Base-by-base conservation (phyloP, 1,284 basidiomycete species). In the Ustilago esculenta region DNA sequence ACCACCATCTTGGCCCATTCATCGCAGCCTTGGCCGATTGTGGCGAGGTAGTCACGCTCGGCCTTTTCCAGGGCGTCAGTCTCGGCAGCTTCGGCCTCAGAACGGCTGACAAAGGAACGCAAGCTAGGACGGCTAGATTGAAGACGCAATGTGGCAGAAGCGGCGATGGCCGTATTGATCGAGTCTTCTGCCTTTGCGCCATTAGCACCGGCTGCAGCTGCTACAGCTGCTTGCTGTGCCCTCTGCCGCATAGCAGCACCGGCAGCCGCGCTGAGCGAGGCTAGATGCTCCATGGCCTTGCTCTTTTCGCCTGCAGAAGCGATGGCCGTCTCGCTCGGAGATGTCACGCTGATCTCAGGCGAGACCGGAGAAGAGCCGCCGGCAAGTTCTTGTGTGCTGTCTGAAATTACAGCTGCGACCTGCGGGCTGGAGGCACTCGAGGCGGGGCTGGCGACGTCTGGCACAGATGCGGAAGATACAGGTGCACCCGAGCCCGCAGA, bases 1-100 rank as follows among this genome's bases (percentile, higher is more conserved):
- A 73, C 48, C 1, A 66, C 70, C 66, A 73, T 72, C 50, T 70
- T 69, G 35, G 70, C 72, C 66, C 69, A 72, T n/a, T 69, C 66
- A 12, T 67, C 55, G 47, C 70, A 73, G 33, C 64, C 56, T 33
- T 59, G 68, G 18, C 57, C 56, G 42, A 75, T 49, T 48, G 48
- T 43, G 27, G 49, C 58, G 8, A 60, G 55, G 25, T 69, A 61
- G 18, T 73, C 72, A 2, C 46, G 34, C 39, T 73, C 65, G 8
- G 73, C 73, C 46, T 53, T 60, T 37, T 71, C 68, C 25, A 75
- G 55, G 7, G 70, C 70, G 30, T 65, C 71, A 4, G 67, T 75
- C 50, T 75, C 73, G 34, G 59, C 61, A 8, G 43, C 54, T 50
- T 72, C 70, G 5, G 73, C 66, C 41, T 73, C 71, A 9, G 55